Percentiles rank a stretch among this genome's conserved stretches.
phyloP scores from a whole-genome alignment of 2,329 filamentous ascomycete genomes.

The Verticillium nonalfalfae region DNA sequence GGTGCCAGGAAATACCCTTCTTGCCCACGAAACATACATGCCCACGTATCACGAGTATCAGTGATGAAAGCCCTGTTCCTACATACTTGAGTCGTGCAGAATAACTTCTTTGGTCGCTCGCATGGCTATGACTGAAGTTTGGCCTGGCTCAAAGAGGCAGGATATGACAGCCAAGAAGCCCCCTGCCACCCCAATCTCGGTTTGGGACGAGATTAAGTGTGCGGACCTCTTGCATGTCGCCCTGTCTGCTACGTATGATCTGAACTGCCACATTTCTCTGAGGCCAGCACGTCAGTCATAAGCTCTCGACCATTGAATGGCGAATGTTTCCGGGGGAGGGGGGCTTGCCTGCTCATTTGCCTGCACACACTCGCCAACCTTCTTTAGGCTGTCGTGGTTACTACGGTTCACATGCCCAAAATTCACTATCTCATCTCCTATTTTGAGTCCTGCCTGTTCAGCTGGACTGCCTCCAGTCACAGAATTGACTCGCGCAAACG shows the following conservation, averaged over 20 bases:
- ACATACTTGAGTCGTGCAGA: too few relatives aligned
- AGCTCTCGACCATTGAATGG: too few relatives aligned
- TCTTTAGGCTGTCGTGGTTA: constrained; percentile 81
- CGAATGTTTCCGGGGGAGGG: too few relatives aligned
- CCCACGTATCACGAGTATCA: too few relatives aligned
- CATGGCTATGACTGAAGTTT: background rate
- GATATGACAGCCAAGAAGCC: constrained; percentile 85
- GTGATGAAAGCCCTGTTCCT: too few relatives aligned
- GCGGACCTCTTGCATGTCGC: constrained; percentile 46
- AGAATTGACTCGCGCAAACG: constrained; percentile 87
- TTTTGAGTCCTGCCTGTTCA: constrained; percentile 70
- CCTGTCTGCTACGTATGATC: constrained; percentile 43
- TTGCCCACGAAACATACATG: too few relatives aligned
- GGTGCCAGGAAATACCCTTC: too few relatives aligned
- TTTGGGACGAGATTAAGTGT: constrained; percentile 69
- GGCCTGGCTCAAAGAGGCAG: constrained; percentile 58
- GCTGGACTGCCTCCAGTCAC: constrained; percentile 77
- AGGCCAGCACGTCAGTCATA: background rate
- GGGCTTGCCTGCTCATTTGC: constrained; percentile 56
- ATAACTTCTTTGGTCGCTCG: background rate
- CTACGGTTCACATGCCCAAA: constrained; percentile 80
- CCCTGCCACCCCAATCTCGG: constrained; percentile 83
- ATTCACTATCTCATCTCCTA: constrained; percentile 73
- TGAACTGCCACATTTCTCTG: constrained; percentile 68
- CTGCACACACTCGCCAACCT: constrained; percentile 84